These are phyloP conservation scores for Ilyonectria sp. DNA, from an alignment of 2,329 filamentous ascomycete species.

Conservation along the genomic window DNA sequence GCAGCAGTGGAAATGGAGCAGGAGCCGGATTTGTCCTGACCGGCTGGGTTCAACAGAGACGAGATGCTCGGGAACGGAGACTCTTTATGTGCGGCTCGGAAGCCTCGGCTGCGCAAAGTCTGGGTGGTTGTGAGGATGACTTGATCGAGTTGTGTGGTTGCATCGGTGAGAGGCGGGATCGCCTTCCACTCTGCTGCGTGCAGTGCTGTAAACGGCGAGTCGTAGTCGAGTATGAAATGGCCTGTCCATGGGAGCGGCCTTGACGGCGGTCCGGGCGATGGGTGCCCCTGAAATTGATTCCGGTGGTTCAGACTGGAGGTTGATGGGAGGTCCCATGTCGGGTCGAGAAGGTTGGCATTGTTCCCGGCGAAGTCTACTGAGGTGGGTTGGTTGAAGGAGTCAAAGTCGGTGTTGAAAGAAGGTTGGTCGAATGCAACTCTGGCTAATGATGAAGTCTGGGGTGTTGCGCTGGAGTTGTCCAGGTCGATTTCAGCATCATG, in stretches of 20 bases:
- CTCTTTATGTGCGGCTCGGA: conserved; percentile 14
- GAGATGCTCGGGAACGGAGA: conserved; percentile 45
- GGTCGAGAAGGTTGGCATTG: conserved; percentile 22
- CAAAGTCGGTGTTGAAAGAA: conserved; percentile 3
- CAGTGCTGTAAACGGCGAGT: conserved; percentile 1
- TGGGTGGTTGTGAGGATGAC: conserved; percentile 36
- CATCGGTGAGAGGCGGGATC: conserved; percentile 33
- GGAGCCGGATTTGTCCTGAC: not conserved
- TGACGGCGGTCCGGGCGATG: conserved; percentile 15
- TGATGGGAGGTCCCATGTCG: conserved; percentile 23
- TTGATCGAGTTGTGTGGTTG: conserved; percentile 34
- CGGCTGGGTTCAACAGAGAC: conserved; percentile 40
- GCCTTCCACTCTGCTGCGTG: conserved; percentile 26
- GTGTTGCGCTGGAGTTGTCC: not conserved
- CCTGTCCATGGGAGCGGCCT: conserved; percentile 30
- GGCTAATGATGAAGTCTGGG: conserved; percentile 1
- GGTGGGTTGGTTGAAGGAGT: conserved; percentile 12
- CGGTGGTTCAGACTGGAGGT: conserved; percentile 2
- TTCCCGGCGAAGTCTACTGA: conserved; percentile 4
- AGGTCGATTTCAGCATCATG: not conserved
- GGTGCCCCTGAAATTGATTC: not conserved
- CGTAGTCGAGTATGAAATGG: conserved; percentile 31
- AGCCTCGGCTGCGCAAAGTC: conserved; percentile 25
- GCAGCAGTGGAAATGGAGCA: conserved; percentile 36
- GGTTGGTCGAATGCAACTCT: conserved; percentile 6